These are phyloP conservation scores for Phytophthora litchii DNA, from an alignment of 352 stramenopile species.

Conservation along the genomic window DNA sequence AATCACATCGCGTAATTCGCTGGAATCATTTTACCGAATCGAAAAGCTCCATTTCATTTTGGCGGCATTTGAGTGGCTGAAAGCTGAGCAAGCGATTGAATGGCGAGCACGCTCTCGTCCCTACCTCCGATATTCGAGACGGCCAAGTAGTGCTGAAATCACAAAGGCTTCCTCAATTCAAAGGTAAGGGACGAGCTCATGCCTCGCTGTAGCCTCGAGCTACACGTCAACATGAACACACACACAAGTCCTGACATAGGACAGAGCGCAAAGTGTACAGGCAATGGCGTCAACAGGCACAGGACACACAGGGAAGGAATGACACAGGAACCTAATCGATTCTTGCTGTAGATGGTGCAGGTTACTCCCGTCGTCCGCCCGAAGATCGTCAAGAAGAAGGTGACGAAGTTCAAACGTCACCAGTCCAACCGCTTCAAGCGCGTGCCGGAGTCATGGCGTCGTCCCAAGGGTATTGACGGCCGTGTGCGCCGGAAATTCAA, in stretches of 20 bases:
- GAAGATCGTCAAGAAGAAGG: constrained; percentile 99
- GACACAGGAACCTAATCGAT: constrained; percentile 14
- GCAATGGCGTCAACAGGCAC: constrained; percentile 3
- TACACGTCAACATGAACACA: background rate
- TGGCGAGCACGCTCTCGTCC: constrained; percentile 48
- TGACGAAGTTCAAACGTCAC: constrained; percentile 99
- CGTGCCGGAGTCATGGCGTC: constrained; percentile 96
- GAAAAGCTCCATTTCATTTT: background rate
- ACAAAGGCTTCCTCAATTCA: constrained; percentile 88
- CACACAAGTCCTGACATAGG: background rate
- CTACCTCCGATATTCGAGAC: constrained; percentile 6
- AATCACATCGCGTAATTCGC: constrained; percentile 26
- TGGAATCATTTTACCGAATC: constrained; percentile 21
- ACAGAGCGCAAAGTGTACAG: constrained; percentile 1
- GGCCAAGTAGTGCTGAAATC: constrained; percentile 83
- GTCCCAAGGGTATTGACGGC: constrained; percentile 99
- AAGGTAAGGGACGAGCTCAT: constrained; percentile 54
- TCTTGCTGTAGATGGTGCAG: constrained; percentile 83
- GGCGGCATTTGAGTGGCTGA: constrained; percentile 30
- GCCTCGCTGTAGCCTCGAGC: background rate
- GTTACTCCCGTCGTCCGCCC: constrained; percentile 88
- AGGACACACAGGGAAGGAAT: constrained; percentile 18
- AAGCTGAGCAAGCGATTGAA: constrained; percentile 55
- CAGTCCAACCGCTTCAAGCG: constrained; percentile 99
- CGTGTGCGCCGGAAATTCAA: constrained; percentile 99